Conservation (phyloP, 306 rosid species). For the Ormosia semicastrata region DNA sequence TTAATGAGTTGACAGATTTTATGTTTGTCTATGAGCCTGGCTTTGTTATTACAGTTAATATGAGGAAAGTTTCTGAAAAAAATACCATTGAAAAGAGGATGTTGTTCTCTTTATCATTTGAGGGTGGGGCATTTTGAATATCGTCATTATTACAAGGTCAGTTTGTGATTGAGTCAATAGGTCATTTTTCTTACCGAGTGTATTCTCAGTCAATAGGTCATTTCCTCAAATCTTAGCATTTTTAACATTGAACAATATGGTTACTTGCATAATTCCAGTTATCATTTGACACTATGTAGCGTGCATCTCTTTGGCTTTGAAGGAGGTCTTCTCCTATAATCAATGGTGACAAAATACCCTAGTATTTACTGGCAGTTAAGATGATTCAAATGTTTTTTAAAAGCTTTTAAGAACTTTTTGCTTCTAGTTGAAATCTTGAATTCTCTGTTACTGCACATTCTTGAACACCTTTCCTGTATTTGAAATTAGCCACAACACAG, state of each 20-base stretch:
- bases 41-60: neutral
- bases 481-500: neutral
- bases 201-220: neutral
- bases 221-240: neutral
- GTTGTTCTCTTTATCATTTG: neutral
- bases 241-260: neutral
- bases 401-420: neutral
- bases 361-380: neutral
- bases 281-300: neutral
- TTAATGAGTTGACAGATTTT: neutral
- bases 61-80: neutral
- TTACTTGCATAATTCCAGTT: neutral
- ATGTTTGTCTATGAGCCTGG: neutral
- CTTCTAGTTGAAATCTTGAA: slow-evolving; percentile 1
- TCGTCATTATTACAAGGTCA: neutral
- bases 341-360: neutral
- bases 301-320: neutral
- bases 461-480: neutral
- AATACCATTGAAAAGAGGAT: neutral
- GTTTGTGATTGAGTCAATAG: neutral
- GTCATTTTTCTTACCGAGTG: neutral
- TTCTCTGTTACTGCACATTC: neutral
- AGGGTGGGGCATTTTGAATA: neutral
- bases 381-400: neutral
- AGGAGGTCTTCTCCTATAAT: neutral